Conservation (phyloP, 2,329 filamentous ascomycete species). For the Diaporthe amygdali region DNA sequence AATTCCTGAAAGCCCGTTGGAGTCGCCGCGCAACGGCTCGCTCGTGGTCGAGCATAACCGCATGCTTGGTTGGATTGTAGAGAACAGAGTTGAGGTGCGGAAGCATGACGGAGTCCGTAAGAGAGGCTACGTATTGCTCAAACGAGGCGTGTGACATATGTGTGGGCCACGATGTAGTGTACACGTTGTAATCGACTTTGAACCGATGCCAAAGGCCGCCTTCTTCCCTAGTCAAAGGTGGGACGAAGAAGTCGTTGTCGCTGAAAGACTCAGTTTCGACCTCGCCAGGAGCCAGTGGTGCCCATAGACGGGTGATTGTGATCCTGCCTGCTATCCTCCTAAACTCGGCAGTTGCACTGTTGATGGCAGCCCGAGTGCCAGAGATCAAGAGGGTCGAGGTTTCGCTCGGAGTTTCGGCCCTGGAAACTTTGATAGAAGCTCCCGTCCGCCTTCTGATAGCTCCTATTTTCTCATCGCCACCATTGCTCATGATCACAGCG, state of each 20-base stretch:
- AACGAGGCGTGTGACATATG: conserved; percentile 37
- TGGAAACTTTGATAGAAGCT: conserved; percentile 31
- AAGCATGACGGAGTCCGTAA: conserved; percentile 40
- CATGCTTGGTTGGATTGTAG: neutral
- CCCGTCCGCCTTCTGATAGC: conserved; percentile 34
- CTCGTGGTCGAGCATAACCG: conserved; percentile 38
- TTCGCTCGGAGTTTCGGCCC: neutral
- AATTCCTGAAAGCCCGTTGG: conserved; percentile 43
- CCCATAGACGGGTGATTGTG: conserved; percentile 25
- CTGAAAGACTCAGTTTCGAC: neutral
- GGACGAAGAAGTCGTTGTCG: conserved; percentile 2
- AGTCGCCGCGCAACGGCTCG: conserved; percentile 45
- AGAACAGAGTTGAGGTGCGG: conserved; percentile 8
- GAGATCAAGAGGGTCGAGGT: conserved; percentile 32
- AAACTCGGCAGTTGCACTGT: conserved; percentile 31
- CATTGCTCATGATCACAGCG: conserved; percentile 20
- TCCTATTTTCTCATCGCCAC: conserved; percentile 31
- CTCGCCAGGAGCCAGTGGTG: neutral
- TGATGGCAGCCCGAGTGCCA: conserved; percentile 29
- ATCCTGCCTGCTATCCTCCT: conserved; percentile 24
- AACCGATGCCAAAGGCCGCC: neutral
- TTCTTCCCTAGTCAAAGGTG: conserved; percentile 20
- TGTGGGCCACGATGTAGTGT: conserved; percentile 1
- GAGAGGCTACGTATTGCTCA: conserved; percentile 45
- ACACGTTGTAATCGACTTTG: neutral